A percentile compares a stretch with the other conserved stretches of the same genome.
Conservation (phyloP, 176 grass and related monocot species). For the Sorghum bicolor region DNA sequence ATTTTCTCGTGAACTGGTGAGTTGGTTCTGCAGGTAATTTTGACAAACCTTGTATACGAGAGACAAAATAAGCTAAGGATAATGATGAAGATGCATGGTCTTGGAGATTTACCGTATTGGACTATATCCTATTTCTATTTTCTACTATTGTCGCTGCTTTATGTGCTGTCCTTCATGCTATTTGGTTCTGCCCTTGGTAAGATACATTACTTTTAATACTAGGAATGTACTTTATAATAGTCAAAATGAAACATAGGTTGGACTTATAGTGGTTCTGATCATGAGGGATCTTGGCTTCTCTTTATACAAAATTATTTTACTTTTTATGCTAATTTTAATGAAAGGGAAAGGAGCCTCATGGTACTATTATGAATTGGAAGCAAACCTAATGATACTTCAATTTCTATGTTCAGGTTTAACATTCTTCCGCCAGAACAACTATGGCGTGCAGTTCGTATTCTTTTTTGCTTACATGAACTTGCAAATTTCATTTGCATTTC, state of each 20-base stretch:
- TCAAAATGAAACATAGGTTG: slow-evolving; percentile 1
- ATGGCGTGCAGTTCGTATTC: slow-evolving; percentile 62
- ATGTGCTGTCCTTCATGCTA: slow-evolving; percentile 67
- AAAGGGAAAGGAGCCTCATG: not conserved
- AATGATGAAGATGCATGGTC: slow-evolving; percentile 96
- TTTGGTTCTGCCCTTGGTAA: slow-evolving; percentile 68
- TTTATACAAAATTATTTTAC: not conserved
- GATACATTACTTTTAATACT: slow-evolving; percentile 8
- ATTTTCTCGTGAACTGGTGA: slow-evolving; percentile 16
- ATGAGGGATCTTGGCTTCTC: not conserved
- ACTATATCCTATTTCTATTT: slow-evolving; percentile 85
- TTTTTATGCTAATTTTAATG: not conserved
- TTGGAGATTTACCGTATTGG: slow-evolving; percentile 77
- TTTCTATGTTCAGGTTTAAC: slow-evolving; percentile 53
- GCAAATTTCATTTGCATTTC: slow-evolving; percentile 78
- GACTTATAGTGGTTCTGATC: not conserved
- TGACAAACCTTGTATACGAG: slow-evolving; percentile 62
- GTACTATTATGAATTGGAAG: not conserved
- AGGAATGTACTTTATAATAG: not conserved
- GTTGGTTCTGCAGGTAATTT: slow-evolving; percentile 55
- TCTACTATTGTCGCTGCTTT: slow-evolving; percentile 59
- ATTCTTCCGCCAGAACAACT: slow-evolving; percentile 69
- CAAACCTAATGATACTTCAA: not conserved
- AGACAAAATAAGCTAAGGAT: slow-evolving; percentile 81
- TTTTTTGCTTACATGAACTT: slow-evolving; percentile 76